These are phyloP conservation scores for Dendrothele bispora DNA, from an alignment of 768 basidiomycete species.

Conservation along the genomic window DNA sequence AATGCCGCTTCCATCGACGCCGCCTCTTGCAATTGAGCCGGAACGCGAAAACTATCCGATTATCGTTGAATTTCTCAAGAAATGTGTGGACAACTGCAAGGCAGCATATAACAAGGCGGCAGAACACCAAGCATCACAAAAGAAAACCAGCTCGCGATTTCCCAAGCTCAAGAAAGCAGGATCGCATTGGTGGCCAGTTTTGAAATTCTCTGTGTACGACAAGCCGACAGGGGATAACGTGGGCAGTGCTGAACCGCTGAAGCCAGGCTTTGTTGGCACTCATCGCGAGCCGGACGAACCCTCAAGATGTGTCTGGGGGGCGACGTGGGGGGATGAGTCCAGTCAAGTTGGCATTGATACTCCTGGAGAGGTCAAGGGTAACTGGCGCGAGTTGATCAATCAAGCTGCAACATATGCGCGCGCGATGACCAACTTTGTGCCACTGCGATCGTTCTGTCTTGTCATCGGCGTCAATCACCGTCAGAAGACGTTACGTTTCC, in stretches of 20 bases:
- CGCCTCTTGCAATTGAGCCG: no score
- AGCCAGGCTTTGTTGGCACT: not conserved
- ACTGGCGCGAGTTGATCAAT: conserved; percentile 8
- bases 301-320: not conserved
- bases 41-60: no score
- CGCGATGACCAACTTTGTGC: conserved; percentile 5
- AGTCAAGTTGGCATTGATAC: conserved; percentile 1
- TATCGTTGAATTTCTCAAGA: no score
- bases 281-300: no score
- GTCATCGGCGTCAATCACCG: conserved; percentile 11
- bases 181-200: no score
- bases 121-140: no score
- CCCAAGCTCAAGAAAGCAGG: no score
- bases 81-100: no score
- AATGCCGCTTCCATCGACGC: no score
- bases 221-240: not conserved
- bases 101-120: no score
- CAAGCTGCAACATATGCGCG: conserved; percentile 16
- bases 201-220: not conserved
- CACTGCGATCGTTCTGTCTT: conserved; percentile 10
- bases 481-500: conserved; percentile 4
- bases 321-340: not conserved
- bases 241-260: not conserved
- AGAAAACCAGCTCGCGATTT: no score
- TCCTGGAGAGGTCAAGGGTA: conserved; percentile 15